These are phyloP conservation scores for Stephania yunnanensis DNA, from an alignment of 164 flowering plant species.

Conservation along the genomic window DNA sequence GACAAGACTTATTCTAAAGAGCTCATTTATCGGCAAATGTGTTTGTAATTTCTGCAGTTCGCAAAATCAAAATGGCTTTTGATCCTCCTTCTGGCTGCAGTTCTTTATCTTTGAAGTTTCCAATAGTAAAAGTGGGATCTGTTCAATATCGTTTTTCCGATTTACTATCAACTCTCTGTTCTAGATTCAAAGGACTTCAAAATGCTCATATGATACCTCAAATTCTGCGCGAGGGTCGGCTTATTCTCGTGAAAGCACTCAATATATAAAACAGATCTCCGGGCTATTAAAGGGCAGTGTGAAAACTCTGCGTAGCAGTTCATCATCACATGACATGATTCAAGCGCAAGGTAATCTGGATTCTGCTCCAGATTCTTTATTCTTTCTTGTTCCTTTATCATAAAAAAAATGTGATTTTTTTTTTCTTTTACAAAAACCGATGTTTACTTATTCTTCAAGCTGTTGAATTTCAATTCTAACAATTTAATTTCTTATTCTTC, in stretches of 20 bases:
- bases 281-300: conserved; percentile 74
- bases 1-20: no score
- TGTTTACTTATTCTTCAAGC: no score
- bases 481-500: no score
- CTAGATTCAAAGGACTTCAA: conserved; percentile 67
- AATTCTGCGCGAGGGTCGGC: conserved; percentile 57
- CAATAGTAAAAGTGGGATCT: no score
- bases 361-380: not conserved
- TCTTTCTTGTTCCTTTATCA: not conserved
- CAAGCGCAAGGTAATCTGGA: conserved; percentile 64
- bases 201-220: conserved; percentile 47
- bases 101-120: no score
- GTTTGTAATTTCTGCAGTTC: conserved; percentile 43
- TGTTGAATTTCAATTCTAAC: no score
- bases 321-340: conserved; percentile 64
- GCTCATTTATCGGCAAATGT: conserved; percentile 25
- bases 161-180: no score
- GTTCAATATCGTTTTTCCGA: no score
- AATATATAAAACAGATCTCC: conserved; percentile 87
- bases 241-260: conserved; percentile 61
- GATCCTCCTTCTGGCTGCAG: no score
- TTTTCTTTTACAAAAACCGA: not conserved
- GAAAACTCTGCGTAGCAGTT: conserved; percentile 58
- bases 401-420: not conserved
- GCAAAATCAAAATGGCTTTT: no score